Base-by-base conservation (phyloP, 2,329 filamentous ascomycete genomes). In the Chrysoporthe cubensis region DNA sequence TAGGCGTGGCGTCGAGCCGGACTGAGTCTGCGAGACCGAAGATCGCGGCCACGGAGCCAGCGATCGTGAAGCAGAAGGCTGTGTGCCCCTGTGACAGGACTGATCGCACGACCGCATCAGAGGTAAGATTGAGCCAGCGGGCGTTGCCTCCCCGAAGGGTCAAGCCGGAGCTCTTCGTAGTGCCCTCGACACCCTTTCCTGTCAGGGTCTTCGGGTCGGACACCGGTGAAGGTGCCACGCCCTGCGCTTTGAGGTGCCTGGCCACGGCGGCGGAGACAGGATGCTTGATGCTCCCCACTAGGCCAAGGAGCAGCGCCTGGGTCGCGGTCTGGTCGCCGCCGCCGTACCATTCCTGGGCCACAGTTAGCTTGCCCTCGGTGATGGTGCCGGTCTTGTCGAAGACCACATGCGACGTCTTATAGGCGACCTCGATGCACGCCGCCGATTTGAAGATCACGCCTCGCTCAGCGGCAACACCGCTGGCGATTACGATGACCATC, bases 351-450 rank as follows among this genome's bases (percentile, higher is more conserved):
- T 84, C 75, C 64, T 75, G 37, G 68, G 75, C 75, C 65, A 87
- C 76, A 57, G 79, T 76, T 43, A 91, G 72, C 2, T 83, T 81
- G 0, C 88, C 90, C 37, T 81, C 75, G 0, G 91, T 94, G 9
- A 95, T 76, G 0, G 91, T 95, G 0, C 92, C 91, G 0, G 92
- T 95, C 78, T 95, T 95, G 80, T 95, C 91, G 71, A 95, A 91
- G 0, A 95, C 84, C 2, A 94, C 85, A 72, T 94, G 87, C 0
- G 87, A 84, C 0, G 86, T 80, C 68, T 86, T 89, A 65, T 85
- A 80, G 0, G 87, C 88, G 0, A 85, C 77, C 74, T 94, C 91
- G 26, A 92, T 87, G 2, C 83, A 84, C 54, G 87, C 82, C 0
- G 88, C 86, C 1, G 87, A 84, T 73, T 92, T 91, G 78, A 94